Evolutionary conservation across 176 grass and related monocot species (phyloP).

Genomic region (Rhynchospora breviuscula): DNA sequence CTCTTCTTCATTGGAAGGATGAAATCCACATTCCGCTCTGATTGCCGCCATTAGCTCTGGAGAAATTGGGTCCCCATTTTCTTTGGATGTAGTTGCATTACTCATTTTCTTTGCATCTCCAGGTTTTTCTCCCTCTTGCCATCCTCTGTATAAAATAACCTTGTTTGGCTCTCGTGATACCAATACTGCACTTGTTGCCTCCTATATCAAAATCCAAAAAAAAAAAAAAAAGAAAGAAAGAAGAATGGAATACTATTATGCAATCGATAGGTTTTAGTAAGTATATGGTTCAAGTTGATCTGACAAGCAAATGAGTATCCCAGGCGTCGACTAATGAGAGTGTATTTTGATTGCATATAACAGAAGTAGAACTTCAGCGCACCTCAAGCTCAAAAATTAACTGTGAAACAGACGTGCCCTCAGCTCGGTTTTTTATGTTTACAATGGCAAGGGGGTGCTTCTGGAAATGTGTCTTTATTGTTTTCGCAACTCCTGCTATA

Average conservation of each 20-base stretch:
- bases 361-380: neutral
- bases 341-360: neutral
- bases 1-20: slow-evolving; percentile 29
- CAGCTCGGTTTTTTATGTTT: slow-evolving; percentile 77
- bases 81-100: neutral
- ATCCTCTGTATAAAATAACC: slow-evolving; percentile 86
- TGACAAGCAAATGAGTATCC: neutral
- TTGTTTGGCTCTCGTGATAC: slow-evolving; percentile 84
- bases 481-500: slow-evolving; percentile 76
- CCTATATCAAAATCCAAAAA: slow-evolving; percentile 33
- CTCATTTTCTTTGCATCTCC: slow-evolving; percentile 12
- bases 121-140: slow-evolving; percentile 45
- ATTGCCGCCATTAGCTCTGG: slow-evolving; percentile 76
- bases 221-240: neutral
- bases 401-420: slow-evolving; percentile 67
- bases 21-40: slow-evolving; percentile 74
- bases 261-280: neutral
- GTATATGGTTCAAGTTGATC: neutral
- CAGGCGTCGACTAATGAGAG: too few relatives aligned
- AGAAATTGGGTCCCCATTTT: slow-evolving; percentile 40
- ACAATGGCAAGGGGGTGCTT: slow-evolving; percentile 89
- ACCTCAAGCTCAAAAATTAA: slow-evolving; percentile 90
- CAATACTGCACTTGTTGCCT: slow-evolving; percentile 63
- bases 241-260: neutral
- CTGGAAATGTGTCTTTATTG: slow-evolving; percentile 83